A percentile compares a stretch with the other conserved stretches of the same genome.
Evolutionary conservation across 169 alveolate species (phyloP).

Genomic region (Miamiensis avidus): DNA sequence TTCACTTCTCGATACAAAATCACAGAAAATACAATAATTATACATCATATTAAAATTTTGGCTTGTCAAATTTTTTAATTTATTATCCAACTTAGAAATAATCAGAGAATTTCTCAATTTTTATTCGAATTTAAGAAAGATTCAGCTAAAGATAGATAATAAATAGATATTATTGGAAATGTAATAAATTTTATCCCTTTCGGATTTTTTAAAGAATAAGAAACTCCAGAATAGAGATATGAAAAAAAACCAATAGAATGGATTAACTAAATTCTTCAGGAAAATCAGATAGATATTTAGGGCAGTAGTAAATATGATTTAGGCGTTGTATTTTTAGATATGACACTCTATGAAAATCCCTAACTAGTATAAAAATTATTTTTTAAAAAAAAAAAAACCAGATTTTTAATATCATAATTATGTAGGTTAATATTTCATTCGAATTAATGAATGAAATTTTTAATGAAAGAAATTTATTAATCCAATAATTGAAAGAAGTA

Average conservation of each 20-base stretch:
- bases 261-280: not conserved
- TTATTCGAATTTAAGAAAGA: not conserved
- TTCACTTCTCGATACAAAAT: not conserved
- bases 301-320: not conserved
- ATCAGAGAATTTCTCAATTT: constrained; percentile 6
- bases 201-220: too few relatives aligned
- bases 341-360: constrained; percentile 1
- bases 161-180: too few relatives aligned
- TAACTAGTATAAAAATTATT: too few relatives aligned
- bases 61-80: constrained; percentile 2
- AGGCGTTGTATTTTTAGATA: not conserved
- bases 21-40: not conserved
- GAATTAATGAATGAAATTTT: not conserved
- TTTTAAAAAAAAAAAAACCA: too few relatives aligned
- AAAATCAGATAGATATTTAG: not conserved
- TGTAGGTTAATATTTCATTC: not conserved
- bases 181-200: too few relatives aligned
- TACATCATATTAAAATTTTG: not conserved
- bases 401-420: too few relatives aligned
- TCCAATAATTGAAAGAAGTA: not conserved
- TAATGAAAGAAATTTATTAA: not conserved
- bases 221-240: too few relatives aligned
- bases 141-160: not conserved
- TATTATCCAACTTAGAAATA: not conserved
- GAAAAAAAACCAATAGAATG: too few relatives aligned